Evolutionary conservation across 305 asterid species (phyloP), one percentile per base, ranked within the genome.

Genomic region (Andrographis paniculata): DNA sequence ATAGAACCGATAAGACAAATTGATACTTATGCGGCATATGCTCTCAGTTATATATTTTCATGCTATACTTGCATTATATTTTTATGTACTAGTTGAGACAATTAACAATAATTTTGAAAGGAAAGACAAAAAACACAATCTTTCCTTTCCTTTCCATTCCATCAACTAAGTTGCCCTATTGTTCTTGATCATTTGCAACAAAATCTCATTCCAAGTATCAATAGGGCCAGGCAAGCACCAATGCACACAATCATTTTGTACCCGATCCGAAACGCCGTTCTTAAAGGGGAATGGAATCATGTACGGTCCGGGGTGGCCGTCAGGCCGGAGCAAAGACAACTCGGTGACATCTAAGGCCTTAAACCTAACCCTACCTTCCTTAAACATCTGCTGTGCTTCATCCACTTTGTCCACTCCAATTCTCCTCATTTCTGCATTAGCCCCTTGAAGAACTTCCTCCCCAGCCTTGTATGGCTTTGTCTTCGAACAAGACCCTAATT

Each of bases 151-250:
- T n/a, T n/a, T n/a, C n/a, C n/a, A n/a, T 24, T 24, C 6, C 30
- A 24, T 24, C 30, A 24, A 24, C n/a, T n/a, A n/a, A n/a, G n/a
- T n/a, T 24, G 30, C 30, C 30, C 56, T 67, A 61, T 27, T 50
- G n/a, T 55, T 72, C 70, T 64, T 73, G 59, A 78, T 58, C 15
- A 78, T 14, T 20, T 78, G 78, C 14, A 87, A 51, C 65, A 84
- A 54, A 42, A 87, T 73, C 64, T 78, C 77, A 46, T 87, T 84
- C 97, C 97, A 87, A 0, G 87, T 54, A 59, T 87, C 96, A 17
- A 84, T 76, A 0, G 96, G 72, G n/a, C 96, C 94, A 6, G 95
- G 97, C 35, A 84, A 48, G 58, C 97, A 87, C 95, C 97, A 87
- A 53, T 87, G 97, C 36, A 84, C 91, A 28, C 97, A 84, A 42